A percentile compares a stretch with the other conserved stretches of the same genome.
Evolutionary conservation across 768 basidiomycete genomes (phyloP).

Genomic region (Boletellus emodensis): DNA sequence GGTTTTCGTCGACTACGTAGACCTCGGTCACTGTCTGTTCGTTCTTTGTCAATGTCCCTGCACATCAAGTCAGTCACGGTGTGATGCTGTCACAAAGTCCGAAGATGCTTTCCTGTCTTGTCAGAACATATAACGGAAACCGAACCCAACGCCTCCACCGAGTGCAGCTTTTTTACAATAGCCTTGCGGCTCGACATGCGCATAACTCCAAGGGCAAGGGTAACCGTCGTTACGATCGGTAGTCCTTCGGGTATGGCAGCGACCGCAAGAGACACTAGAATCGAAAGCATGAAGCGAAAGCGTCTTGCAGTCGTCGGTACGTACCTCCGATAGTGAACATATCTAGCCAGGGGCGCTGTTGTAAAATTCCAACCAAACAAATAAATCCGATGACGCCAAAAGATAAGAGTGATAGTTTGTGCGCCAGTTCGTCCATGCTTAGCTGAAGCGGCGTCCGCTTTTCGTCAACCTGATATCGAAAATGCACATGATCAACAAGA

Average conservation of each 20-base stretch:
- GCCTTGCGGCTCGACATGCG: constrained; percentile 94
- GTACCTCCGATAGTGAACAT: constrained; percentile 99
- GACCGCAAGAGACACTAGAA: constrained; percentile 89
- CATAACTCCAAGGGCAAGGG: constrained; percentile 89
- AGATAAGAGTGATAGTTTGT: constrained; percentile 83
- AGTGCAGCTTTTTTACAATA: constrained; percentile 95
- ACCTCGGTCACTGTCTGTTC: constrained; percentile 91
- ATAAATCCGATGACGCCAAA: constrained; percentile 96
- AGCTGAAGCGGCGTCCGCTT: constrained; percentile 88
- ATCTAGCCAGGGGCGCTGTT: constrained; percentile 85
- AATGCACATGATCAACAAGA: background rate
- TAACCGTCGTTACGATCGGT: constrained; percentile 96
- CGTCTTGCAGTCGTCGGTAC: constrained; percentile 16
- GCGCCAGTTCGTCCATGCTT: constrained; percentile 95
- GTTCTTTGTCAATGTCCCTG: constrained; percentile 90
- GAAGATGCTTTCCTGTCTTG: constrained; percentile 69
- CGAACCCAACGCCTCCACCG: constrained; percentile 89
- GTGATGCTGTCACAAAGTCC: background rate
- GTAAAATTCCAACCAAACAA: constrained; percentile 82
- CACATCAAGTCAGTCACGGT: background rate
- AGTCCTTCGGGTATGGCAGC: constrained; percentile 97
- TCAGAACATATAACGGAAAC: constrained; percentile 98
- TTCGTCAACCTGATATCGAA: constrained; percentile 58
- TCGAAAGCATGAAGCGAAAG: constrained; percentile 13
- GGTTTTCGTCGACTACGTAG: constrained; percentile 80